phyloP scores from a whole-genome alignment of 2,329 filamentous ascomycete species.

The Cordyceps tenuipes region DNA sequence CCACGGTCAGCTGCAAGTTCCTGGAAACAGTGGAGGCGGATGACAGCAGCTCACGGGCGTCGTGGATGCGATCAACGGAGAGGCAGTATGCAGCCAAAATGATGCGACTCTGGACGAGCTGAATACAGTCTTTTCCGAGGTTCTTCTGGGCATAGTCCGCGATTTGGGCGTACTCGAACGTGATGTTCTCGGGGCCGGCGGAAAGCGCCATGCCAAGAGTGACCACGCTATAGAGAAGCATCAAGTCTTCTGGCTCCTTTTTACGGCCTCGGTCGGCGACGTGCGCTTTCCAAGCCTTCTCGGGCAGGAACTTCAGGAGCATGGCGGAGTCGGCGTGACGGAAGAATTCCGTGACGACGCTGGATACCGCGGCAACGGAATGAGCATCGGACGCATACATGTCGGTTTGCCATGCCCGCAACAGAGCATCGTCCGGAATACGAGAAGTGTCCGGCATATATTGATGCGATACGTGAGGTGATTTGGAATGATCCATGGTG shows the following conservation, averaged over 20 bases:
- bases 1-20: conserved; percentile 55
- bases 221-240: conserved; percentile 37
- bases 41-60: conserved; percentile 57
- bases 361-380: conserved; percentile 30
- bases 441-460: conserved; percentile 33
- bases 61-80: conserved; percentile 47
- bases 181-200: conserved; percentile 29
- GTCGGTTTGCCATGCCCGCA: conserved; percentile 42
- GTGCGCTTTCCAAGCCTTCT: conserved; percentile 32
- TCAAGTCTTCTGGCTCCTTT: conserved; percentile 35
- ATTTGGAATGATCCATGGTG: conserved; percentile 30
- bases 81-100: conserved; percentile 59
- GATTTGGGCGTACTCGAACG: conserved; percentile 38
- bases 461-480: conserved; percentile 29
- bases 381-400: conserved; percentile 37
- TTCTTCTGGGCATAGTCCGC: conserved; percentile 45
- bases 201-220: conserved; percentile 31
- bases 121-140: conserved; percentile 32
- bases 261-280: conserved; percentile 25
- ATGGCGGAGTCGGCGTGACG: conserved; percentile 33
- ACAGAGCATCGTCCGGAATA: conserved; percentile 41
- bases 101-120: conserved; percentile 60
- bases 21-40: conserved; percentile 52
- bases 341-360: conserved; percentile 34
- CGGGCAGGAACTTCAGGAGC: conserved; percentile 34